phyloP scores from a whole-genome alignment of 768 basidiomycete genomes.

The Lentinula sp. region DNA sequence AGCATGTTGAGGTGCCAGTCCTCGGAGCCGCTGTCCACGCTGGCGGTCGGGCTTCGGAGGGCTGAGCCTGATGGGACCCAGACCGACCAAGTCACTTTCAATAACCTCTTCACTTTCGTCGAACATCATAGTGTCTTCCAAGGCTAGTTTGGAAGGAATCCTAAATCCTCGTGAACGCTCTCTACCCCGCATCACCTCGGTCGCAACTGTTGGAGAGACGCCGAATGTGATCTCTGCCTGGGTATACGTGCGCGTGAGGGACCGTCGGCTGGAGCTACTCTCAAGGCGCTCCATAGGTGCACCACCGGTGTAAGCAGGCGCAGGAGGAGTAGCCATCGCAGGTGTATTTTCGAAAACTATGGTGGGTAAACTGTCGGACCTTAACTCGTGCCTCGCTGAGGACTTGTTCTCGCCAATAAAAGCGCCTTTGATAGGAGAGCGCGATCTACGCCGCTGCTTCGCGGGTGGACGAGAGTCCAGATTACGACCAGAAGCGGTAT shows the following conservation, averaged over 20 bases:
- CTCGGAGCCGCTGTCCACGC: not conserved
- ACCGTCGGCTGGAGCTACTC: not conserved
- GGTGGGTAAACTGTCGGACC: not conserved
- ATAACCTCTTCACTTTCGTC: not conserved
- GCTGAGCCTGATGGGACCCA: not conserved
- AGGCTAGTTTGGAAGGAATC: not conserved
- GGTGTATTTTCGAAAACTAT: not conserved
- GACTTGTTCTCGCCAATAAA: not conserved
- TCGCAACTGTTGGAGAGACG: not conserved
- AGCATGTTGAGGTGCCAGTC: not conserved
- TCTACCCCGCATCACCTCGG: not conserved
- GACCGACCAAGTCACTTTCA: slow-evolving; percentile 1
- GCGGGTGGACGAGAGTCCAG: not conserved
- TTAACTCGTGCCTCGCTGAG: not conserved
- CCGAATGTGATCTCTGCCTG: not conserved
- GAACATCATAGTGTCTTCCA: not conserved
- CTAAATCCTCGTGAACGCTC: not conserved
- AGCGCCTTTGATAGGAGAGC: not conserved
- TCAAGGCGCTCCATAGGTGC: slow-evolving; percentile 2
- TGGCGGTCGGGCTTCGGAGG: not conserved
- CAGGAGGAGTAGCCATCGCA: not conserved
- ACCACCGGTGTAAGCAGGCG: not conserved
- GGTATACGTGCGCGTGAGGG: not conserved
- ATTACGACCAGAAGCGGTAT: not conserved
- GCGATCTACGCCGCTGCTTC: not conserved